These are phyloP conservation scores for Ocimum tenuiflorum DNA, from an alignment of 257 asterid species.

Conservation along the genomic window DNA sequence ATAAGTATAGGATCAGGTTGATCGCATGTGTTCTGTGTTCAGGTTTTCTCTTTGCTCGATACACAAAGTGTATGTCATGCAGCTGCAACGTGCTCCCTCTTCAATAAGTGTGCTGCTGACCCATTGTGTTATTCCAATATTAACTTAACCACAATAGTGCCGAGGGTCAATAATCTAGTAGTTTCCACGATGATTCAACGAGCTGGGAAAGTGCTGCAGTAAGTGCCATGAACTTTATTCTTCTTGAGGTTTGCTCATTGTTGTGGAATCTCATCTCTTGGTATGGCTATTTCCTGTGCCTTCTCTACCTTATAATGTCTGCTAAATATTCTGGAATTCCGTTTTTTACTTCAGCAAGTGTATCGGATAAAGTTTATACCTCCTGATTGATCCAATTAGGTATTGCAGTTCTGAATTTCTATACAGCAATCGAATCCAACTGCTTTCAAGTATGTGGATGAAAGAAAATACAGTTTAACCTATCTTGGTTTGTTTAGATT, in stretches of 20 bases:
- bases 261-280: neutral
- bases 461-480: neutral
- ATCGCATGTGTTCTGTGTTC: constrained; percentile 18
- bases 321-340: neutral
- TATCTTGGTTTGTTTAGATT: neutral
- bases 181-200: constrained; percentile 75
- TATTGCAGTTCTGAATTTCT: neutral
- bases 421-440: neutral
- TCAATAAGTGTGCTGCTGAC: constrained; percentile 74
- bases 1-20: neutral
- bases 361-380: neutral
- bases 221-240: constrained; percentile 21
- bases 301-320: neutral
- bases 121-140: constrained; percentile 68
- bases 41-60: constrained; percentile 76
- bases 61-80: constrained; percentile 69
- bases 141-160: constrained; percentile 53
- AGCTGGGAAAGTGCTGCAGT: constrained; percentile 69
- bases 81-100: constrained; percentile 66
- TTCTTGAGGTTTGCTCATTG: neutral
- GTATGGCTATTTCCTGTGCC: constrained; percentile 2
- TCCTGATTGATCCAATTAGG: constrained; percentile 1
- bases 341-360: neutral
- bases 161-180: constrained; percentile 57
- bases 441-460: neutral